Conservation (phyloP, 805 yeast species). For the Teunomyces panamensis region DNA sequence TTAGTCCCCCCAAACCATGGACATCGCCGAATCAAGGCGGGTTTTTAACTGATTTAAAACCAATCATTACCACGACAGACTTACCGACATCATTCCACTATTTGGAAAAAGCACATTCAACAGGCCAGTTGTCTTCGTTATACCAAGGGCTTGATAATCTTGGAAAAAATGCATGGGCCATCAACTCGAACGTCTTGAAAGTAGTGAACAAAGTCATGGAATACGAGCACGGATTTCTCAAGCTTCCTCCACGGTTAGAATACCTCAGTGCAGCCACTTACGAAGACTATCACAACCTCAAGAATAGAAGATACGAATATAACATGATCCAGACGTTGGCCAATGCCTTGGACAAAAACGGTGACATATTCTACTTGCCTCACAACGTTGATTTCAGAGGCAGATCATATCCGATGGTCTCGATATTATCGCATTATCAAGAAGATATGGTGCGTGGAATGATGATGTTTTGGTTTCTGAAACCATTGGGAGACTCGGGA, state of each 20-base stretch:
- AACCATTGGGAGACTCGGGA: constrained; percentile 35
- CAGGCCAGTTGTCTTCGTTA: constrained; percentile 32
- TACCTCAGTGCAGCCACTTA: not conserved
- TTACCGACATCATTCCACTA: constrained; percentile 14
- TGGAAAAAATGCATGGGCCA: constrained; percentile 34
- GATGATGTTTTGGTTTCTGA: constrained; percentile 37
- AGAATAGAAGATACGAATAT: constrained; percentile 17
- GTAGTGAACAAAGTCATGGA: constrained; percentile 21
- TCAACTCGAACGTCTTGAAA: constrained; percentile 24
- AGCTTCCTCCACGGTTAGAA: constrained; percentile 22
- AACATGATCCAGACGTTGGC: constrained; percentile 20
- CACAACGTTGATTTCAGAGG: constrained; percentile 42
- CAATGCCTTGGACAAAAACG: constrained; percentile 25
- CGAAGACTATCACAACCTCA: constrained; percentile 12
- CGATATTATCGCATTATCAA: constrained; percentile 32
- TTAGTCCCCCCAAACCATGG: constrained; percentile 38
- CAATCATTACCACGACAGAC: constrained; percentile 20
- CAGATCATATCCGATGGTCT: constrained; percentile 38
- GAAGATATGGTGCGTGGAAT: constrained; percentile 34
- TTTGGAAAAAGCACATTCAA: constrained; percentile 22
- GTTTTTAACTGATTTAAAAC: constrained; percentile 22
- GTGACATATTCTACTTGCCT: constrained; percentile 36
- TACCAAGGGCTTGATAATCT: constrained; percentile 27
- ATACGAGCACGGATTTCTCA: constrained; percentile 18
- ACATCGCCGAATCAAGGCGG: constrained; percentile 33